Conservation (phyloP, 2,329 filamentous ascomycete species). For the Xylaria sp. region DNA sequence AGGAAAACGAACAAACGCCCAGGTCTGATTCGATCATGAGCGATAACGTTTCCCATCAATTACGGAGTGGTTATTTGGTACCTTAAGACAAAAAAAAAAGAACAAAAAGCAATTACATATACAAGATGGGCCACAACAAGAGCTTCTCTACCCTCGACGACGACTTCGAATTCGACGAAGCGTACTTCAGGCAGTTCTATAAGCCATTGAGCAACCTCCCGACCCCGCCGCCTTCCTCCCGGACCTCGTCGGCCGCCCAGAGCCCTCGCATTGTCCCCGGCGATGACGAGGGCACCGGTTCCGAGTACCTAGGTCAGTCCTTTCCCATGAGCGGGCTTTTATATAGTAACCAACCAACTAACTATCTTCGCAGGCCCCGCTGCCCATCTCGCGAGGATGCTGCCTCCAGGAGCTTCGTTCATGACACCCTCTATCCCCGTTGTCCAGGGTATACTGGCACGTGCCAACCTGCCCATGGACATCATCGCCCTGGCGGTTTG, state of each 20-base stretch:
- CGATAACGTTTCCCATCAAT: slow-evolving; percentile 21
- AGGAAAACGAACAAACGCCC: slow-evolving; percentile 13
- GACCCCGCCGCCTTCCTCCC: slow-evolving; percentile 63
- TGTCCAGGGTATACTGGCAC: slow-evolving; percentile 63
- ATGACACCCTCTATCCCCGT: slow-evolving; percentile 59
- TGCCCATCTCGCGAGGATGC: slow-evolving; percentile 67
- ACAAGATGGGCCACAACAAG: slow-evolving; percentile 40
- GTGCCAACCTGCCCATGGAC: slow-evolving; percentile 61
- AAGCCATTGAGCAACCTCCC: slow-evolving; percentile 69
- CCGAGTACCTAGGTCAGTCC: slow-evolving; percentile 45
- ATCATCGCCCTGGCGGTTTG: slow-evolving; percentile 67
- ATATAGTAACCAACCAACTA: background rate
- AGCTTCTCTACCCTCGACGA: slow-evolving; percentile 43
- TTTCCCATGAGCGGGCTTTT: background rate
- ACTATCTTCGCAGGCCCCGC: slow-evolving; percentile 56
- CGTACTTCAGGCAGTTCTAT: slow-evolving; percentile 63
- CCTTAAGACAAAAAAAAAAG: slow-evolving; percentile 23
- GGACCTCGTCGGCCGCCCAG: slow-evolving; percentile 47
- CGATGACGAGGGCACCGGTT: slow-evolving; percentile 48
- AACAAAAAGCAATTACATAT: too few species aligned
- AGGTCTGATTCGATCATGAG: slow-evolving; percentile 31
- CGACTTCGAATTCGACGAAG: slow-evolving; percentile 53
- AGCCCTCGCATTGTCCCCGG: slow-evolving; percentile 48
- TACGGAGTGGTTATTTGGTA: slow-evolving; percentile 26
- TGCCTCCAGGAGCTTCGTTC: slow-evolving; percentile 65